Base-by-base conservation (phyloP, 2,329 filamentous ascomycete genomes). In the Coniochaeta hoffmannii region DNA sequence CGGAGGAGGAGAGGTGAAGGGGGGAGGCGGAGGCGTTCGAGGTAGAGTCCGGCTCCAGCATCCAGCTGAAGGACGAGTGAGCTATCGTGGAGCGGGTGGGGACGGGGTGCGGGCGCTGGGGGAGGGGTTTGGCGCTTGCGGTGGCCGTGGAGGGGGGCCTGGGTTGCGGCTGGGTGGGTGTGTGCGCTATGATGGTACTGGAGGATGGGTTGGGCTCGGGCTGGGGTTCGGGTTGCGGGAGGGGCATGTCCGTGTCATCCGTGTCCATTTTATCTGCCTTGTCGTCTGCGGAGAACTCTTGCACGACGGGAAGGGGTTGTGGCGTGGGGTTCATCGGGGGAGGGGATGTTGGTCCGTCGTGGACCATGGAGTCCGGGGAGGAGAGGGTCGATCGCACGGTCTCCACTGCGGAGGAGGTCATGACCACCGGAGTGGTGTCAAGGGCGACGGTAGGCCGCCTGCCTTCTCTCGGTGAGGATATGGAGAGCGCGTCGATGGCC, bases 1-100 rank as follows among this genome's bases (percentile, higher is more conserved):
- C 9, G 22, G n/a, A 2, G 22, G 44, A 11, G 9, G 2, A 61
- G 56, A 26, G 60, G 61, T n/a, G 62, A 59, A 11, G 9, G 2
- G 61, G 56, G 24, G 60, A 61, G n/a, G 62, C 58, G 11, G 64
- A 60, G 17, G 59, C 50, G 32, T 65, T 64, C 12, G 63, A 53
- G n/a, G 50, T 8, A 7, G 68, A 58, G 60, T 80, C 78, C 3
- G 79, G 80, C 60, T 85, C 84, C 2, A 91, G 75, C 87, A 91
- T 91, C 86, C 86, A 90, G 1, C 87, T 85, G 67, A 90, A 91
- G 4, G 85, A 87, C 8, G 88, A 90, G 61, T 89, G 86, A 1
- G 86, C 86, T 32, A 90, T 76, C 0, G 79, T 82, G 3, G 86
- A 87, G 22, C 86, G 78, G 19, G 82, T 82, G 0, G 81, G 82